Percentiles rank a stretch among this genome's conserved stretches.
Conservation (phyloP, 768 basidiomycete species). For the Lepiota subincarnata region DNA sequence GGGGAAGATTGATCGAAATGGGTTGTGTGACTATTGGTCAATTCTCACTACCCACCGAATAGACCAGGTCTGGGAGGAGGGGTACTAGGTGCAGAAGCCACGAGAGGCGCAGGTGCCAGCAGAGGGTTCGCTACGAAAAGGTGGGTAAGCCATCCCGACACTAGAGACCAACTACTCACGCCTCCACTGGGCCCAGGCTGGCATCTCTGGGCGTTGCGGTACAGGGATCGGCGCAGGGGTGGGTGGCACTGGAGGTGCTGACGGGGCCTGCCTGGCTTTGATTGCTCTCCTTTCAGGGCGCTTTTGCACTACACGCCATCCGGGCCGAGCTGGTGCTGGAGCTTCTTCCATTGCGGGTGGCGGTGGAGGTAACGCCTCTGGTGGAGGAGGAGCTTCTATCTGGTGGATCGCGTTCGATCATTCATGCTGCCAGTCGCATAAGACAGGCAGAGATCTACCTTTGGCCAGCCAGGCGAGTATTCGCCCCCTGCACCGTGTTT, state of each 20-base stretch:
- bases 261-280: constrained; percentile 35
- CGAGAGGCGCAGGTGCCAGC: constrained; percentile 44
- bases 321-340: constrained; percentile 53
- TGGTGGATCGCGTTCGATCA: constrained; percentile 11
- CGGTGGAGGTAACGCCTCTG: constrained; percentile 34
- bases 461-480: constrained; percentile 69
- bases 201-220: constrained; percentile 48
- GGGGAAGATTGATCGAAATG: neutral
- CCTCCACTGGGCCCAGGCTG: constrained; percentile 86
- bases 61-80: constrained; percentile 58
- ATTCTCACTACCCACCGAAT: constrained; percentile 49
- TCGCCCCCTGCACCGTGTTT: constrained; percentile 81
- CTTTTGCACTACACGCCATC: constrained; percentile 72
- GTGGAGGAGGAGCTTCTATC: constrained; percentile 33
- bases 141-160: neutral
- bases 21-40: neutral
- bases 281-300: constrained; percentile 48
- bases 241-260: constrained; percentile 33
- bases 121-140: constrained; percentile 56
- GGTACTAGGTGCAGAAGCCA: constrained; percentile 33
- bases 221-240: constrained; percentile 36
- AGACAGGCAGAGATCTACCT: constrained; percentile 33
- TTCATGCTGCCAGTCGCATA: neutral
- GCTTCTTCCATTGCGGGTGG: constrained; percentile 47
- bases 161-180: constrained; percentile 43